Base-by-base conservation (phyloP, 139 green algal genomes). In the Tetradesmus lagerheimii region DNA sequence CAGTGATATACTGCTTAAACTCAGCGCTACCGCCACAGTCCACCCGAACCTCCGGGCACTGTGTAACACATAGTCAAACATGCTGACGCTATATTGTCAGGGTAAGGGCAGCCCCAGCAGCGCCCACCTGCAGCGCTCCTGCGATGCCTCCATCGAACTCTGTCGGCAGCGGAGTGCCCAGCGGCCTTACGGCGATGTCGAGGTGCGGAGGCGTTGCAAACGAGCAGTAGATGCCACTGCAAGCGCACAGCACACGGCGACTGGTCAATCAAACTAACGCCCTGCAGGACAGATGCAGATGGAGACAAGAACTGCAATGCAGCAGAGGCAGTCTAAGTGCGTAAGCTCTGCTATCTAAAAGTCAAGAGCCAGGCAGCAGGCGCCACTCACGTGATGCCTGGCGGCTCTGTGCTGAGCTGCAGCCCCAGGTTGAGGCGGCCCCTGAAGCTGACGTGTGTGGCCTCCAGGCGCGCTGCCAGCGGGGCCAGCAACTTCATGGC, bases 341-440 rank as follows among this genome's bases (percentile, higher is more conserved):
- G n/a, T n/a, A n/a, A n/a, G n/a, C n/a, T n/a, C n/a, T n/a, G n/a
- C n/a, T n/a, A n/a, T n/a, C n/a, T n/a, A n/a, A n/a, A 43, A 83
- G 77, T 35, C 34, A 64, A 64, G 16, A 83, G 1, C 31, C 37
- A 35, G 74, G 34, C 0, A 47, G 0, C 31, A 45, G 12, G 74
- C 47, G 35, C 23, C 39, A 25, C 81, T 87, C 23, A 87, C 85
- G 79, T 45, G n/a, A 89, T 89, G 20, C 85, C 85, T 25, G 85
- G 85, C 62, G 85, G 34, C 41, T 89, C 85, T 27, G 43, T 18
- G 9, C 41, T 57, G 20, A 89, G 85, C 71, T 74, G 41, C 29
- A 89, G 8, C 0, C 39, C 85, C 20, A 89, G 18, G 43, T 75
- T 64, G 25, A 89, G 85, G 16, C 71, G 67, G 39, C 85, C 85